Base-by-base conservation (phyloP, 2,329 filamentous ascomycete species). In the Aureobasidium sp. region DNA sequence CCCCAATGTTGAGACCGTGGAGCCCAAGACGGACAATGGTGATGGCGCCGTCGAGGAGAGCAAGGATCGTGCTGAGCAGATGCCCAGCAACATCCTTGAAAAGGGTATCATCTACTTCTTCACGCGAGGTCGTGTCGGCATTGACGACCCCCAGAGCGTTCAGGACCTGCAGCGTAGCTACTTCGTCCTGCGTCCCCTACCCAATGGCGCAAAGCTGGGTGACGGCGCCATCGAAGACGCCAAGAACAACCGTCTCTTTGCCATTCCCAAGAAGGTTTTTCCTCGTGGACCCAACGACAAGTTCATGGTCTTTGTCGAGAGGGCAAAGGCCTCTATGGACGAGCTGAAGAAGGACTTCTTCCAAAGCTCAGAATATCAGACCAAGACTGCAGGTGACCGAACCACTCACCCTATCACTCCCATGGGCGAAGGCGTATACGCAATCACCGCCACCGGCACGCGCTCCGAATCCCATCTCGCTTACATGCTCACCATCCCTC, bases 91-190 rank as follows among this genome's bases (percentile, higher is more conserved):
- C 55, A 81, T 95, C 21, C 75, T 94, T 2, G 90, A 96, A 64
- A 95, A 93, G 63, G 90, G 90, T 3, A 79, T 93, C 61, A 83
- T 95, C 60, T 95, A 95, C 74, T 95, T 95, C 76, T 94, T 95
- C 74, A 85, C 86, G 62, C 84, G 90, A 16, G 82, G 83, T 6
- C 83, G 88, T 11, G 87, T 95, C 32, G 80, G 81, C 47, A 77
- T 87, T 22, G 80, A 88, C 4, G 77, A 87, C 6, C 84, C 88
- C 0, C 77, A 84, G 16, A 76, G 78, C 40, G 74, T 91, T 1
- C 70, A 78, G 35, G 89, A 95, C 49, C 79, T 95, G 44, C 81
- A 86, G 37, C 84, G 88, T 44, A 89, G 79, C 57, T 91, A 85
- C 71, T 83, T 95, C 62, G 78, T 95, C 12, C 77, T 95, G 3